Evolutionary conservation across 768 basidiomycete genomes (phyloP), one percentile per base, ranked within the genome.

Genomic region (Lactifluus volemus): DNA sequence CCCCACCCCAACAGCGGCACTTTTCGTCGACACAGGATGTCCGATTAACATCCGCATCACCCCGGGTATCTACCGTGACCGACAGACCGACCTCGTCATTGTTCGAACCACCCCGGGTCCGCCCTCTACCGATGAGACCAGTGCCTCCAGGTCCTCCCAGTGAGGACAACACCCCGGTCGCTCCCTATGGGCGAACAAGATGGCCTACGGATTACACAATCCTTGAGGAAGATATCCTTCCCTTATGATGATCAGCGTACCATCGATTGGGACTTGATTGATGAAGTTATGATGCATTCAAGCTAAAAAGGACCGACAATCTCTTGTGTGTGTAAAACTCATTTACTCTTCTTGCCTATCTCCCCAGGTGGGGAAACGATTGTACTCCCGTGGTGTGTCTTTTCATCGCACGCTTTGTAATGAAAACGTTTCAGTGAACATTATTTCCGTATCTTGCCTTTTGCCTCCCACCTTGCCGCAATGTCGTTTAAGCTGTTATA

Each of bases 221-320:
- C 14, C 32, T 45, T 14, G 42, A 55, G 19, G 59, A 63, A 12
- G 58, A 60, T 9, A 19, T 19, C 19, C 15, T 49, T 54, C 30
- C 42, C 53, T 17, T 49, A 34, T 19, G 64, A 65, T 45, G 64
- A 63, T 39, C 53, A 41, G 29, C 48, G 56, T 30, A 51, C 51
- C 29, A 66, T 66, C 49, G 65, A 66, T 49, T 66, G 65, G 65
- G 63, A 59, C 44, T 36, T 64, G 55, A 66, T 66, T 36, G 63
- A 66, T 39, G 65, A 66, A 57, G 53, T 66, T 14, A 64, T 66
- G 63, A 64, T 25, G 32, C 34, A 49, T 19, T 39, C 65, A 12
- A 25, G 39, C 4, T 63, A 39, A 63, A 60, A 51, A 1, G 5
- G 6, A 6, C 19, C 7, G 17, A 34, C 32, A 2, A 34, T 34